Evolutionary conservation across 2,329 filamentous ascomycete genomes (phyloP).

Genomic region (Alternaria ethzedia): DNA sequence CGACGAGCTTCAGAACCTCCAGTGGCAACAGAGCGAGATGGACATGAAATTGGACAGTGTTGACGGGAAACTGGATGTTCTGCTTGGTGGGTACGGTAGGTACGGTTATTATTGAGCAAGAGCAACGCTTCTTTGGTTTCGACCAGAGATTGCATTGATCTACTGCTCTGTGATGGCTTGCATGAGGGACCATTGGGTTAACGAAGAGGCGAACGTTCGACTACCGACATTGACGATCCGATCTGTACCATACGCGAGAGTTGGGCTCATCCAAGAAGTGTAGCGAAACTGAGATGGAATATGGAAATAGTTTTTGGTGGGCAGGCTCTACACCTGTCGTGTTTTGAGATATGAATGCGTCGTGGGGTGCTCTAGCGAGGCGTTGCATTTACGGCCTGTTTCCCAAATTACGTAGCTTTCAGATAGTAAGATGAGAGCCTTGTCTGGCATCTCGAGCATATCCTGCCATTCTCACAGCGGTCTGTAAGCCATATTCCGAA

Average conservation of each 20-base stretch:
- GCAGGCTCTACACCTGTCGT: neutral
- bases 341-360: neutral
- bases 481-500: neutral
- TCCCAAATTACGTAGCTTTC: neutral
- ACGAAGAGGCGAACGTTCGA: neutral
- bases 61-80: neutral
- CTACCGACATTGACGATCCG: neutral
- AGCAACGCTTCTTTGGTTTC: neutral
- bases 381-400: neutral
- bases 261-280: neutral
- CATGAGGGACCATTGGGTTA: neutral
- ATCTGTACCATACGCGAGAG: neutral
- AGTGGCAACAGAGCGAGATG: conserved; percentile 1
- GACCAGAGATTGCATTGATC: neutral
- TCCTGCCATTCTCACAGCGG: neutral
- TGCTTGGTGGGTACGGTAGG: neutral
- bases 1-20: neutral
- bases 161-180: neutral
- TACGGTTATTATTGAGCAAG: neutral
- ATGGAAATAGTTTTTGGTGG: neutral
- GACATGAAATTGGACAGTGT: neutral
- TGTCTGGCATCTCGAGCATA: neutral
- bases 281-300: neutral
- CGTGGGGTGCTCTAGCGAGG: neutral
- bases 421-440: neutral